phyloP scores from a whole-genome alignment of 2,329 filamentous ascomycete genomes.

The Pezicula carpinea region DNA sequence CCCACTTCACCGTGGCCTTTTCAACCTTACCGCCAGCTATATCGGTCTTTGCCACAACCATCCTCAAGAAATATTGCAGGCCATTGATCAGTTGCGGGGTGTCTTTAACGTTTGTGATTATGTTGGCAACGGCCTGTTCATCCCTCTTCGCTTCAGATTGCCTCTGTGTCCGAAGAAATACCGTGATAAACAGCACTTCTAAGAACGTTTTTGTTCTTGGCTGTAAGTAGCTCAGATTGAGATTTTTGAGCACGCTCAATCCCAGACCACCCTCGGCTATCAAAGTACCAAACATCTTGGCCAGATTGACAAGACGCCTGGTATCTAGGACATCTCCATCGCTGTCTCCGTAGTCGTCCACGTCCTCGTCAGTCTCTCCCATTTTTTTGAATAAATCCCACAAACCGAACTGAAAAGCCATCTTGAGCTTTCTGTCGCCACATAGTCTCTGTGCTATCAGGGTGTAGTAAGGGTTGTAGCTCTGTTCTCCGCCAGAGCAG shows the following conservation, averaged over 20 bases:
- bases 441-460: slow-evolving; percentile 78
- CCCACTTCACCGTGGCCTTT: slow-evolving; percentile 41
- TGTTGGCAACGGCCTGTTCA: slow-evolving; percentile 54
- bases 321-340: slow-evolving; percentile 46
- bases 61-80: slow-evolving; percentile 75
- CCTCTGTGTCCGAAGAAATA: slow-evolving; percentile 64
- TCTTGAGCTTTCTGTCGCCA: slow-evolving; percentile 67
- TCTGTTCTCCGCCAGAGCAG: slow-evolving; percentile 75
- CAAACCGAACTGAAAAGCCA: slow-evolving; percentile 81
- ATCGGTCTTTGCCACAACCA: slow-evolving; percentile 64
- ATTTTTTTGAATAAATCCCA: slow-evolving; percentile 83
- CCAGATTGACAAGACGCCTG: slow-evolving; percentile 61
- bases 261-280: slow-evolving; percentile 55
- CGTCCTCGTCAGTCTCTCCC: slow-evolving; percentile 66
- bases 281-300: slow-evolving; percentile 60
- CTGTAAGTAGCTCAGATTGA: slow-evolving; percentile 77
- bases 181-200: slow-evolving; percentile 72
- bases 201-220: slow-evolving; percentile 72
- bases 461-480: slow-evolving; percentile 92
- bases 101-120: slow-evolving; percentile 62
- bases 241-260: slow-evolving; percentile 58
- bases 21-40: slow-evolving; percentile 45
- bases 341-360: slow-evolving; percentile 58
- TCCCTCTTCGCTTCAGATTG: slow-evolving; percentile 41
- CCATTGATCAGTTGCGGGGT: slow-evolving; percentile 66